phyloP scores from a whole-genome alignment of 2,329 filamentous ascomycete species.

The Hypoxylon sp. region DNA sequence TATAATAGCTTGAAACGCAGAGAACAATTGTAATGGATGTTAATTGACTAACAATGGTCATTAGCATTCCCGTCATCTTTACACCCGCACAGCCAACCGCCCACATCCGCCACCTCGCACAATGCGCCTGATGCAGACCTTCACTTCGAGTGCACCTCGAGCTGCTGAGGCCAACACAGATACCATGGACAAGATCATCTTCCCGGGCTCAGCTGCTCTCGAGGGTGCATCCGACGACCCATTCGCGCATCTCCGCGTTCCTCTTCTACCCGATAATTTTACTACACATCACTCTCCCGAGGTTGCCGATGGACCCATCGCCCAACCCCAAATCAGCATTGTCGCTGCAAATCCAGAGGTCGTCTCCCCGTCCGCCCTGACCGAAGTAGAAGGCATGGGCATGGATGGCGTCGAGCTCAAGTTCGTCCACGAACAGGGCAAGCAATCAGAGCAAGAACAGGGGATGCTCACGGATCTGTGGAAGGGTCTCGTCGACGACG shows the following conservation, averaged over 20 bases:
- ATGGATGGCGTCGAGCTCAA: slow-evolving; percentile 70
- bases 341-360: slow-evolving; percentile 71
- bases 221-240: slow-evolving; percentile 51
- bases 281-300: slow-evolving; percentile 61
- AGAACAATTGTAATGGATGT: neutral
- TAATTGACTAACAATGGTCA: slow-evolving; percentile 47
- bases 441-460: slow-evolving; percentile 51
- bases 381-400: slow-evolving; percentile 71
- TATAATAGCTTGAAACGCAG: neutral
- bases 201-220: slow-evolving; percentile 63
- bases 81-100: slow-evolving; percentile 56
- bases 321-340: slow-evolving; percentile 65
- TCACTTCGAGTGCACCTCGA: slow-evolving; percentile 64
- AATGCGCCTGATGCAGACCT: slow-evolving; percentile 75
- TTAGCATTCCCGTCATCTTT: slow-evolving; percentile 53
- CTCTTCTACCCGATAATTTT: slow-evolving; percentile 73
- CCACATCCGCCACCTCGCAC: slow-evolving; percentile 59
- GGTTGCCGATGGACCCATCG: slow-evolving; percentile 59
- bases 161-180: slow-evolving; percentile 51
- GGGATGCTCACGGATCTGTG: slow-evolving; percentile 70
- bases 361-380: slow-evolving; percentile 65
- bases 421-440: slow-evolving; percentile 61
- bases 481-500: slow-evolving; percentile 70
- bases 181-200: slow-evolving; percentile 67
- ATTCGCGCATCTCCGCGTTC: slow-evolving; percentile 66